These are phyloP conservation scores for Fusarium verrucosum DNA, from an alignment of 2,329 filamentous ascomycete genomes.

Conservation along the genomic window DNA sequence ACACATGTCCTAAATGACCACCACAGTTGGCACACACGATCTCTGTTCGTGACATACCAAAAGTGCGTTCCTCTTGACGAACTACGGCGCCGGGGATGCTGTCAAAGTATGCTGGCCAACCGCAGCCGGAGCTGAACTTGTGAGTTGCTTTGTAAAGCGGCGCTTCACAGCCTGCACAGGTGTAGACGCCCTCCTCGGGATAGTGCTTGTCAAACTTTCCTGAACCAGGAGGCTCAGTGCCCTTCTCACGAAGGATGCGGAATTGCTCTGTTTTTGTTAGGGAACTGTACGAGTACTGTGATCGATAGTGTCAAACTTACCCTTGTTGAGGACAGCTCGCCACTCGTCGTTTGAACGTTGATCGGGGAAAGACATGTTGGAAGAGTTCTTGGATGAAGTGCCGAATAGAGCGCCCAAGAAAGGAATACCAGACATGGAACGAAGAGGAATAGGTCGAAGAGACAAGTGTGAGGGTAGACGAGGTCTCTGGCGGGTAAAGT, in stretches of 20 bases:
- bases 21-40: conserved; percentile 96
- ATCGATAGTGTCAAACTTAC: conserved; percentile 45
- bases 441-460: conserved; percentile 45
- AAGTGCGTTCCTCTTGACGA: conserved; percentile 76
- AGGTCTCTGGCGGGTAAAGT: conserved; percentile 52
- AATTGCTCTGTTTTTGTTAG: conserved; percentile 80
- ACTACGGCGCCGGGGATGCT: conserved; percentile 90
- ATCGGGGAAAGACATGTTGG: conserved; percentile 79
- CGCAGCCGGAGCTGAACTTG: conserved; percentile 96
- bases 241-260: conserved; percentile 89
- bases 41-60: conserved; percentile 89
- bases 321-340: conserved; percentile 79
- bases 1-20: conserved; percentile 92
- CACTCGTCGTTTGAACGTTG: conserved; percentile 85
- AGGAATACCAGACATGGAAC: conserved; percentile 80
- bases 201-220: conserved; percentile 91
- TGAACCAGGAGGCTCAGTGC: conserved; percentile 82
- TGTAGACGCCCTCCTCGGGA: conserved; percentile 79
- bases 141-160: conserved; percentile 92
- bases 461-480: conserved; percentile 39
- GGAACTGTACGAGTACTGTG: background rate
- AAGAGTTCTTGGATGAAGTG: conserved; percentile 62
- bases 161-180: conserved; percentile 84
- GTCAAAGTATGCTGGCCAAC: conserved; percentile 98
- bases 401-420: conserved; percentile 81